These are phyloP conservation scores for Vitis amurensis DNA, from an alignment of 164 flowering plant species.

Conservation along the genomic window DNA sequence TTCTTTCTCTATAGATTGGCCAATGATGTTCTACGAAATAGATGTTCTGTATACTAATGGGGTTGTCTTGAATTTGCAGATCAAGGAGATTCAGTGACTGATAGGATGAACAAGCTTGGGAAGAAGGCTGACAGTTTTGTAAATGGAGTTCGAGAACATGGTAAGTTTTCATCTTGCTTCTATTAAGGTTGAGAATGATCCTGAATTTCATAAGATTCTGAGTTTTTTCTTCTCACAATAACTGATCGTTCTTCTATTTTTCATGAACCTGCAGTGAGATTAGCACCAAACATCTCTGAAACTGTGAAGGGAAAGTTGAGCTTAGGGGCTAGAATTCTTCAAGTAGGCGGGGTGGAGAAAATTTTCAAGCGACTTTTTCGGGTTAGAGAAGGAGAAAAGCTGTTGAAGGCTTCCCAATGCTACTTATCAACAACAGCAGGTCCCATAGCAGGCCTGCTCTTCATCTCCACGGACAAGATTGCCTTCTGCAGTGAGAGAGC, in stretches of 20 bases:
- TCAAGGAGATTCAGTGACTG: slow-evolving; percentile 16
- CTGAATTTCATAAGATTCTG: too few species aligned
- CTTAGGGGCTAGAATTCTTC: slow-evolving; percentile 43
- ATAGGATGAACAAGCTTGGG: slow-evolving; percentile 39
- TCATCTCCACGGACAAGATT: slow-evolving; percentile 44
- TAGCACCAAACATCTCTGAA: slow-evolving; percentile 44
- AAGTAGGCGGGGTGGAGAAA: slow-evolving; percentile 44
- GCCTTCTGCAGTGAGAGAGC: slow-evolving; percentile 54
- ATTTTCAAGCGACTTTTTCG: slow-evolving; percentile 35
- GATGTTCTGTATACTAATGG: not conserved
- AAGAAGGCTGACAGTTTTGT: slow-evolving; percentile 40
- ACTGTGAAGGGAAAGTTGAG: slow-evolving; percentile 50
- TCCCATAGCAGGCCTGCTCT: slow-evolving; percentile 59
- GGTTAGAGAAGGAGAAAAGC: slow-evolving; percentile 39
- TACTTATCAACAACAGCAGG: slow-evolving; percentile 56
- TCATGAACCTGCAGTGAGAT: slow-evolving; percentile 34
- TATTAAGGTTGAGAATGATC: too few species aligned
- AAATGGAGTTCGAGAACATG: slow-evolving; percentile 51
- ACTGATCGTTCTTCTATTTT: not conserved
- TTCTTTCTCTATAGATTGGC: not conserved
- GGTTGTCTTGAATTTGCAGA: slow-evolving; percentile 26
- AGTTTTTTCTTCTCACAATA: too few species aligned
- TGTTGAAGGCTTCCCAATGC: slow-evolving; percentile 49
- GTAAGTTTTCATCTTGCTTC: slow-evolving; percentile 19
- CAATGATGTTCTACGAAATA: not conserved